Evolutionary conservation across 306 rosid species (phyloP).

Genomic region (Echinosophora koreensis): DNA sequence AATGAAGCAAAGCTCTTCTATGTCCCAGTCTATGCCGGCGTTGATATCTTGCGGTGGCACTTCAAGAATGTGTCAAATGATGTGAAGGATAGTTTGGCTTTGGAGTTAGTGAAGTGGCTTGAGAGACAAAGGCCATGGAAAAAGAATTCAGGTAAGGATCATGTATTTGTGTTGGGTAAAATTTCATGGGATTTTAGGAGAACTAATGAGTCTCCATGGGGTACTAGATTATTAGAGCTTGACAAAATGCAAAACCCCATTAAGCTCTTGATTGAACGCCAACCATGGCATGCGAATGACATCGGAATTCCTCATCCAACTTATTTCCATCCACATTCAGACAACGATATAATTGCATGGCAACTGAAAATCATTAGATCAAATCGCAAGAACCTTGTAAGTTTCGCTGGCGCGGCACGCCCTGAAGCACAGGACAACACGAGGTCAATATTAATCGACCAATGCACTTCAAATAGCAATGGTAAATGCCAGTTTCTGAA

Average conservation of each 20-base stretch:
- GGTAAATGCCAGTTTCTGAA: slow-evolving; percentile 60
- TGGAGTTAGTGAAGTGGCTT: slow-evolving; percentile 73
- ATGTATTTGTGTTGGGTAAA: slow-evolving; percentile 78
- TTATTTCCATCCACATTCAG: slow-evolving; percentile 77
- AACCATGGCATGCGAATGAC: slow-evolving; percentile 82
- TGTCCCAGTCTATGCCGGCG: slow-evolving; percentile 80
- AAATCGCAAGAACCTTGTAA: slow-evolving; percentile 51
- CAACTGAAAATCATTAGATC: slow-evolving; percentile 62
- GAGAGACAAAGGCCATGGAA: slow-evolving; percentile 60
- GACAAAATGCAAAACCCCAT: slow-evolving; percentile 71
- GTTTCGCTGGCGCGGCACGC: slow-evolving; percentile 75
- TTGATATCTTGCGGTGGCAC: slow-evolving; percentile 77
- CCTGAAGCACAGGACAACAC: slow-evolving; percentile 58
- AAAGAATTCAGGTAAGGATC: slow-evolving; percentile 69
- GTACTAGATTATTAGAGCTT: slow-evolving; percentile 67
- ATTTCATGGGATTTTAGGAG: slow-evolving; percentile 89
- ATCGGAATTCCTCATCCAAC: slow-evolving; percentile 84
- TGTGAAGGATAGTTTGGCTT: slow-evolving; percentile 65
- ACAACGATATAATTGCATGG: slow-evolving; percentile 65
- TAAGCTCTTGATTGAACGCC: slow-evolving; percentile 80
- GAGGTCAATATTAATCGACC: slow-evolving; percentile 65
- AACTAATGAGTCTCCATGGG: slow-evolving; percentile 59
- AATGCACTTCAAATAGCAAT: slow-evolving; percentile 54
- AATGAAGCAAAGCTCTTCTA: slow-evolving; percentile 69
- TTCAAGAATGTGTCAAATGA: slow-evolving; percentile 76